Conservation (phyloP, 169 alveolate genomes). For the Plasmodium fragile region DNA sequence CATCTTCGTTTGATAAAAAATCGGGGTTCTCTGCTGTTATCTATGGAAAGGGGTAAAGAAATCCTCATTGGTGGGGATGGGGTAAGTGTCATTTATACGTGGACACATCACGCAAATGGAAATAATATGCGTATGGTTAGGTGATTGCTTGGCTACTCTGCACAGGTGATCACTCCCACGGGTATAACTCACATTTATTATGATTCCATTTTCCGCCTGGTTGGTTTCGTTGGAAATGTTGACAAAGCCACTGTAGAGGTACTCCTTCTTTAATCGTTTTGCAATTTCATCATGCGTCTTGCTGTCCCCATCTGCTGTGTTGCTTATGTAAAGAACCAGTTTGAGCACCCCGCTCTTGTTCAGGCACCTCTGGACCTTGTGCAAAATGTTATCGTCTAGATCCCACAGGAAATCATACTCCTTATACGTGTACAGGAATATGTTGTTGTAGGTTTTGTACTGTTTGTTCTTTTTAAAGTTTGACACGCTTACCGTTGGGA, state of each 20-base stretch:
- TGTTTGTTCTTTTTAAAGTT: slow-evolving; percentile 34
- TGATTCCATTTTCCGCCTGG: slow-evolving; percentile 41
- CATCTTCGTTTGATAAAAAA: slow-evolving; percentile 26
- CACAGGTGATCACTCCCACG: neutral
- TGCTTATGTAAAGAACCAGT: slow-evolving; percentile 30
- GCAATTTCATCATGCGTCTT: slow-evolving; percentile 21
- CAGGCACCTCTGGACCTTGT: slow-evolving; percentile 44
- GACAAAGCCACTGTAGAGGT: slow-evolving; percentile 54
- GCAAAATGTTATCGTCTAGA: slow-evolving; percentile 41
- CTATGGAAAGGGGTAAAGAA: slow-evolving; percentile 19
- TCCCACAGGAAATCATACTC: slow-evolving; percentile 57
- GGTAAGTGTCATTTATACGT: neutral
- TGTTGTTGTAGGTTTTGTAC: slow-evolving; percentile 40
- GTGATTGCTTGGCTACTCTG: neutral
- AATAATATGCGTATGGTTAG: neutral
- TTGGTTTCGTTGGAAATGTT: slow-evolving; percentile 30
- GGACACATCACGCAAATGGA: neutral
- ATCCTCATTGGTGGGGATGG: neutral
- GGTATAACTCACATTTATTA: slow-evolving; percentile 42
- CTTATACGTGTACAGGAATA: slow-evolving; percentile 47
- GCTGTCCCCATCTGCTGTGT: neutral
- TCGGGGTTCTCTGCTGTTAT: slow-evolving; percentile 69
- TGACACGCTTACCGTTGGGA: slow-evolving; percentile 63
- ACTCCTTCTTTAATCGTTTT: slow-evolving; percentile 38
- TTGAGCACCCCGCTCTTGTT: slow-evolving; percentile 45